Base-by-base conservation (phyloP, 257 asterid species). In the Euphrasia confusa region DNA sequence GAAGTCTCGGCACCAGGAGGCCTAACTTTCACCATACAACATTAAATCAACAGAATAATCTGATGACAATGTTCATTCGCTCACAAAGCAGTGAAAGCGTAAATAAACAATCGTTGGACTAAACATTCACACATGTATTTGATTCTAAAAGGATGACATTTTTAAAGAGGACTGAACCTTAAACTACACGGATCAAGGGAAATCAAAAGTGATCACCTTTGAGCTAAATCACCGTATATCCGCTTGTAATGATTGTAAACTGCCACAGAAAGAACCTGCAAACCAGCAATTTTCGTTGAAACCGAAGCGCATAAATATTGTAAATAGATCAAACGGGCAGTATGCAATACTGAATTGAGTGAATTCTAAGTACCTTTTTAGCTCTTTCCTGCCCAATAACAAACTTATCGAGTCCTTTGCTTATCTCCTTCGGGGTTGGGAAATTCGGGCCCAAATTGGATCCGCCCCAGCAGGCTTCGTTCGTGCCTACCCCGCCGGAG, bases 181-280 rank as follows among this genome's bases (percentile, higher is more conserved):
- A 59, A 67, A 40, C 42, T 37, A 10, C 63, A 11, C 27, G 55
- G 18, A 14, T 3, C 24, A 14, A 49, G 5, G 7, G 28, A 14
- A 28, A 55, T 61, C 53, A 64, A 71, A 77, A 80, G 78, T 68
- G 74, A 83, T 80, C 85, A 81, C 87, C 89, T 83, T 28, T 81
- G 80, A 2, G 83, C 64, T 61, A 85, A 66, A 74, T 83, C 90
- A 40, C 69, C 72, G 42, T 75, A 78, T 71, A 85, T 85, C 82
- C 96, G 85, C 88, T 88, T 83, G 83, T 88, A 88, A 74, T 88
- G 96, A 69, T 88, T 88, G 68, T 88, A 88, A 60, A 88, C 92
- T 14, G 96, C 96, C 49, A 88, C 96, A 14, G 96, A 80, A 49
- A 88, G 95, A 61, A 88, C 96, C 95, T 88, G 74, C 70, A 66